phyloP scores from a whole-genome alignment of 2,329 filamentous ascomycete genomes.

The Stachybotrys echinatus region DNA sequence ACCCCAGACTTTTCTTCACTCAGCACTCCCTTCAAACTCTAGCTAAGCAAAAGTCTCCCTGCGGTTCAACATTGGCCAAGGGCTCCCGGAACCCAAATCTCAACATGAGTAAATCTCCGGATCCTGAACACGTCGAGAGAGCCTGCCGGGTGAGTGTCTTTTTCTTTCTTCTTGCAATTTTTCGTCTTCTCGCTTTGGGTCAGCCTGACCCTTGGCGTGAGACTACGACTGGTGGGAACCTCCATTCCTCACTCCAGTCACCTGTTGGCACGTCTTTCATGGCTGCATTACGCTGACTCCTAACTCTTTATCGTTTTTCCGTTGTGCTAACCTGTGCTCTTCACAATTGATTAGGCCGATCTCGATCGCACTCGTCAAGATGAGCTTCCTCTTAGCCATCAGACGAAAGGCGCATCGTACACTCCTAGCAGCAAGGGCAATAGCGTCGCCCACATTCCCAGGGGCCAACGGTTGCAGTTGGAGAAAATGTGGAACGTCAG shows the following conservation, averaged over 20 bases:
- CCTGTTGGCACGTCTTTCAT: too few species aligned
- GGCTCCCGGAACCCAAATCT: not conserved
- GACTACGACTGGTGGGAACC: too few species aligned
- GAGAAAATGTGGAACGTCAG: slow-evolving; percentile 9
- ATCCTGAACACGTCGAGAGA: not conserved
- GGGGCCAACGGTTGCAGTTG: slow-evolving; percentile 1
- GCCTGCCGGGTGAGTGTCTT: not conserved
- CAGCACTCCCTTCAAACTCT: too few species aligned
- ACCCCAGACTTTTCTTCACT: too few species aligned
- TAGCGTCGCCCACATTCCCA: slow-evolving; percentile 4
- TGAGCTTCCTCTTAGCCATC: slow-evolving; percentile 13
- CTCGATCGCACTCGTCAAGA: slow-evolving; percentile 15
- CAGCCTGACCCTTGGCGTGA: too few species aligned
- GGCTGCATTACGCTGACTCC: too few species aligned
- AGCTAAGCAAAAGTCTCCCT: too few species aligned
- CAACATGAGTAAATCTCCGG: not conserved
- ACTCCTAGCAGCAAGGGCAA: slow-evolving; percentile 9
- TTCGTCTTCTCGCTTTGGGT: not conserved
- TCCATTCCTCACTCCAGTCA: too few species aligned
- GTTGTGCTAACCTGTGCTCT: too few species aligned
- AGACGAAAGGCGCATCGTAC: slow-evolving; percentile 5
- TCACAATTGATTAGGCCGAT: too few species aligned
- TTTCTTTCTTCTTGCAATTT: not conserved
- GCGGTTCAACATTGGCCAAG: too few species aligned
- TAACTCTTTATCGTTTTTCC: not conserved